These are phyloP conservation scores for Arthroderma uncinatum DNA, from an alignment of 2,329 filamentous ascomycete species.

Conservation along the genomic window DNA sequence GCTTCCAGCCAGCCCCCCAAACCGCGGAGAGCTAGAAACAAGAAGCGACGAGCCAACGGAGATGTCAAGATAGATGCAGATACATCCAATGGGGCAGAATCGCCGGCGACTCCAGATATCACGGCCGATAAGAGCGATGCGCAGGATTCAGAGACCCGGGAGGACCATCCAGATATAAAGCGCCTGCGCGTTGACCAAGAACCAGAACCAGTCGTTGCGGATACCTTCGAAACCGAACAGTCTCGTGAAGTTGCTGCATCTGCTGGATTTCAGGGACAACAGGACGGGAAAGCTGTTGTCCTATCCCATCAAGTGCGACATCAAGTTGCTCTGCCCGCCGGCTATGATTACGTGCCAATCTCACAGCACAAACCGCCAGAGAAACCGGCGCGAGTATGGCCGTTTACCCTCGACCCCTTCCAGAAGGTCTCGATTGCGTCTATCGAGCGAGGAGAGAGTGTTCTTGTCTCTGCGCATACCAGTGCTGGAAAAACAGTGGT, in stretches of 20 bases:
- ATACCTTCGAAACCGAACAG: slow-evolving; percentile 89
- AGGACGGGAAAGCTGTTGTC: slow-evolving; percentile 55
- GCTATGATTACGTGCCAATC: slow-evolving; percentile 91
- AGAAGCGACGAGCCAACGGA: slow-evolving; percentile 79
- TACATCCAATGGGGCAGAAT: slow-evolving; percentile 22
- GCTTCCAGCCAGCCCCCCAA: slow-evolving; percentile 25
- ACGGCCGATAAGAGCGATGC: slow-evolving; percentile 13
- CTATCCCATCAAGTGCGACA: slow-evolving; percentile 96
- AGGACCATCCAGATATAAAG: slow-evolving; percentile 36
- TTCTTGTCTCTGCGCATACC: slow-evolving; percentile 92
- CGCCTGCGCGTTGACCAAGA: slow-evolving; percentile 46
- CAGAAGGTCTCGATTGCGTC: slow-evolving; percentile 89
- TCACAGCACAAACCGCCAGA: slow-evolving; percentile 86
- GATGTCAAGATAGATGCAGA: slow-evolving; percentile 48
- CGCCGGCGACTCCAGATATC: slow-evolving; percentile 17
- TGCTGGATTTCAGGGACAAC: slow-evolving; percentile 54
- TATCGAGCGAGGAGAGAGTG: slow-evolving; percentile 91
- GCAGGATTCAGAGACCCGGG: slow-evolving; percentile 13
- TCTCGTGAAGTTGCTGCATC: slow-evolving; percentile 79
- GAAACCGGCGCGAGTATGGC: slow-evolving; percentile 70
- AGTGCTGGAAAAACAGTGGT: slow-evolving; percentile 97
- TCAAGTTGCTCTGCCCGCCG: slow-evolving; percentile 87
- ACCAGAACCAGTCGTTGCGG: slow-evolving; percentile 72
- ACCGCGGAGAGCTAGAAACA: slow-evolving; percentile 52
- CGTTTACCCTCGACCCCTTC: slow-evolving; percentile 93